phyloP scores from a whole-genome alignment of 2,329 filamentous ascomycete genomes.

The Magnaporthiopsis incrustans region DNA sequence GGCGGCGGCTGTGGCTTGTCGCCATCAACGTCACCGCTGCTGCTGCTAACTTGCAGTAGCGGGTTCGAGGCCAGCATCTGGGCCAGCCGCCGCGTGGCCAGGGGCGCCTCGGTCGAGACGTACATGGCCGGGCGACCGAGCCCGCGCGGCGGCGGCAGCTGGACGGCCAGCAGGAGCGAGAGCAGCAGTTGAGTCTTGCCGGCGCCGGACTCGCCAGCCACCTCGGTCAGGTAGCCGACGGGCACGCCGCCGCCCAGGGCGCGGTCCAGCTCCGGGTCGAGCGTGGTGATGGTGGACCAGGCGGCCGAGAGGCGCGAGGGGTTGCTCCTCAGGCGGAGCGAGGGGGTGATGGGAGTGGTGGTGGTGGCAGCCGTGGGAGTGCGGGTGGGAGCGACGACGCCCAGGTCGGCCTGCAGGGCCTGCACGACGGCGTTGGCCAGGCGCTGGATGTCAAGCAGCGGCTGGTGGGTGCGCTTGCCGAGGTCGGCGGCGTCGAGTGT shows the following conservation, averaged over 20 bases:
- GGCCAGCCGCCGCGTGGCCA: slow-evolving; percentile 72
- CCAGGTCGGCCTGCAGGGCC: slow-evolving; percentile 57
- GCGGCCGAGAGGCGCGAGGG: slow-evolving; percentile 28
- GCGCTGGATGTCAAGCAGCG: slow-evolving; percentile 70
- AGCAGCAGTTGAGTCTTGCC: slow-evolving; percentile 95
- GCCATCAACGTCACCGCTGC: background rate
- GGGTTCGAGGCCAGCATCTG: slow-evolving; percentile 70
- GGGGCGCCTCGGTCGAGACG: slow-evolving; percentile 82
- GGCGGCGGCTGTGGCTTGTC: slow-evolving; percentile 26
- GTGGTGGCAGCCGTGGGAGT: slow-evolving; percentile 5
- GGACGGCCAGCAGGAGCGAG: slow-evolving; percentile 72
- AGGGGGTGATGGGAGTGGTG: background rate
- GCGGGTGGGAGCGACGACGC: slow-evolving; percentile 17
- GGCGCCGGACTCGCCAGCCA: slow-evolving; percentile 86
- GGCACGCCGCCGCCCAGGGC: slow-evolving; percentile 77
- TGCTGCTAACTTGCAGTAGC: slow-evolving; percentile 32
- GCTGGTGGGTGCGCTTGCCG: slow-evolving; percentile 76
- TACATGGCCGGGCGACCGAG: slow-evolving; percentile 73
- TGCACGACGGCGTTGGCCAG: slow-evolving; percentile 60
- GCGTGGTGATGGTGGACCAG: slow-evolving; percentile 65
- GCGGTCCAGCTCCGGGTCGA: slow-evolving; percentile 64
- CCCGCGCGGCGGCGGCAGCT: slow-evolving; percentile 68
- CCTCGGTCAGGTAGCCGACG: slow-evolving; percentile 73
- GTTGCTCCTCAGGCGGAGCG: slow-evolving; percentile 18
- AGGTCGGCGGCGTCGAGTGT: slow-evolving; percentile 76